Percentiles rank a stretch among this genome's conserved stretches.
Evolutionary conservation across 2,329 filamentous ascomycete species (phyloP).

Genomic region (Didymella glomerata): DNA sequence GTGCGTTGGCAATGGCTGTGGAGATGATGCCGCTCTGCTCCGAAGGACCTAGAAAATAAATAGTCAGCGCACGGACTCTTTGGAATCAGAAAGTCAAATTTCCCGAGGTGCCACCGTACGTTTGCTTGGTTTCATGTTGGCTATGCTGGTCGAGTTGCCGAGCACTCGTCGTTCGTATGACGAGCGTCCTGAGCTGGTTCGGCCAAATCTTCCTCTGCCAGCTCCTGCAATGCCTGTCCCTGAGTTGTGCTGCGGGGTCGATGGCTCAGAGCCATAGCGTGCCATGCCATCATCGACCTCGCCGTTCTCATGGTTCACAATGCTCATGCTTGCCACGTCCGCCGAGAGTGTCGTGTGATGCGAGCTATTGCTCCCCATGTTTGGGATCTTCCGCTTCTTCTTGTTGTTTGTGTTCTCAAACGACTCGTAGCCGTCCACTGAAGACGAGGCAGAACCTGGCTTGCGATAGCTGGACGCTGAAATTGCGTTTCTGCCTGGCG

Average conservation of each 20-base stretch:
- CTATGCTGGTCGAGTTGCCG: conserved; percentile 52
- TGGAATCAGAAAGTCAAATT: conserved; percentile 27
- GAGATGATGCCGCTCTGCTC: conserved; percentile 85
- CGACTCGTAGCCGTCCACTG: conserved; percentile 89
- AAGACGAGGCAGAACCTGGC: conserved; percentile 69
- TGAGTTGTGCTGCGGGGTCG: conserved; percentile 59
- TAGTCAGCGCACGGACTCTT: conserved; percentile 50
- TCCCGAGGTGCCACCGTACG: conserved; percentile 48
- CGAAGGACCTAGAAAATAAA: conserved; percentile 48
- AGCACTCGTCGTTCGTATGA: conserved; percentile 53
- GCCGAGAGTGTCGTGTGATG: conserved; percentile 66
- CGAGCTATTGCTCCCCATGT: conserved; percentile 74
- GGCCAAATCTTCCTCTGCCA: conserved; percentile 83
- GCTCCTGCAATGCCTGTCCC: conserved; percentile 82
- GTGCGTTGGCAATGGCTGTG: conserved; percentile 85
- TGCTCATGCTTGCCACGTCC: conserved; percentile 71
- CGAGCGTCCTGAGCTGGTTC: conserved; percentile 57
- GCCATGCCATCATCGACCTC: conserved; percentile 58
- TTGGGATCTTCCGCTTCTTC: conserved; percentile 98
- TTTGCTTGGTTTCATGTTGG: conserved; percentile 56
- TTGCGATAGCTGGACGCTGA: conserved; percentile 48
- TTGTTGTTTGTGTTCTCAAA: conserved; percentile 99
- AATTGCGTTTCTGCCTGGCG: conserved; percentile 36
- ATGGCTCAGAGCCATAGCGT: conserved; percentile 64
- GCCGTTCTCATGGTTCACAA: conserved; percentile 57